Base-by-base conservation (phyloP, 257 asterid genomes). In the Cynanchum wilfordii region DNA sequence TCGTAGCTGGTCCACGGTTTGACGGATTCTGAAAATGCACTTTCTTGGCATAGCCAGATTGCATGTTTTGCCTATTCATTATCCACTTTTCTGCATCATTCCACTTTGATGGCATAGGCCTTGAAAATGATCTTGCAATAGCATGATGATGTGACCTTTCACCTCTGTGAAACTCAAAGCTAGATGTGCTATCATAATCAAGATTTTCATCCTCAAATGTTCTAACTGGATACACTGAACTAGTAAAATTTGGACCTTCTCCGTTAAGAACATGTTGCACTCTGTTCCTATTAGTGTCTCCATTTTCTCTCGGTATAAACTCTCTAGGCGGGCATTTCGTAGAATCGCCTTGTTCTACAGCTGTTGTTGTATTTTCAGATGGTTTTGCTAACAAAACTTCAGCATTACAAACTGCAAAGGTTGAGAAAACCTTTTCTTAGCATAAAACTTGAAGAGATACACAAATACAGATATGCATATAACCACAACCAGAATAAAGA, bases 71-170 rank as follows among this genome's bases (percentile, higher is more conserved):
- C 84, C 84, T 84, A 84, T 80, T 91, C 88, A 90, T 85, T 73
- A 94, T 94, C 99, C 99, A 94, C 87, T 94, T 91, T 90, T 94
- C 98, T 1, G 98, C 99, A 71, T 94, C 98, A 52, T 94, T 86
- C 99, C 99, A 94, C 85, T 94, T 94, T 12, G 99, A 94, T 1
- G 99, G 75, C 85, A 94, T 83, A 4, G 97, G 96, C 71, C 96
- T 85, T 1, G 96, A 78, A 52, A 88, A 82, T 38, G 93, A 88
- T 68, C 97, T 79, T 9, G 88, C 49, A 47, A 82, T 40, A 8
- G 87, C 84, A 72, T 85, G 95, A 73, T 86, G 96, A 64, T 83
- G 84, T 30, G 92, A 78, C 66, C 93, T 87, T 82, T 94, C 99
- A 69, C 96, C 97, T 79, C 84, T 90, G 74, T 94, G 97, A 80